Evolutionary conservation across 2,329 filamentous ascomycete genomes (phyloP).

Genomic region (Colletotrichum acutatum): DNA sequence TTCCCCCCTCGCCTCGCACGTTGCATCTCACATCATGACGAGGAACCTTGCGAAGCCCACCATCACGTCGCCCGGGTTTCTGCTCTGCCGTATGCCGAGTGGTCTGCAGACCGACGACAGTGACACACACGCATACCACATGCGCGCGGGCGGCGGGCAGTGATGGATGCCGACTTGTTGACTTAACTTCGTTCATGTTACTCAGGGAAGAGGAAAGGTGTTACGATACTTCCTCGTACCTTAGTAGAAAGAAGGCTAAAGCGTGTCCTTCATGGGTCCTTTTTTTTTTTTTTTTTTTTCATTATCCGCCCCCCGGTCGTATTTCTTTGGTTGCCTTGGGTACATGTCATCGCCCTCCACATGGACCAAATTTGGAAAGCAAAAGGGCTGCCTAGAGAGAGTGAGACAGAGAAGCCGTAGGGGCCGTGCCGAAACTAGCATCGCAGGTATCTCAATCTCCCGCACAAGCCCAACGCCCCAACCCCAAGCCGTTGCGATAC

Average conservation of each 20-base stretch:
- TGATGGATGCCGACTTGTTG: neutral
- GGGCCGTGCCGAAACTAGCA: constrained; percentile 28
- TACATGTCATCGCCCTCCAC: constrained; percentile 23
- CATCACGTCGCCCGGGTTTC: constrained; percentile 13
- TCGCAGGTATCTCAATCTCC: neutral
- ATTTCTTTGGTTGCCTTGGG: neutral
- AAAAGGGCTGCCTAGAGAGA: constrained; percentile 24
- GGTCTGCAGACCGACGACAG: constrained; percentile 13
- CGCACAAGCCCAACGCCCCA: neutral
- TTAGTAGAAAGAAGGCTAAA: constrained; percentile 9
- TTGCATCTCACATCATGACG: constrained; percentile 15
- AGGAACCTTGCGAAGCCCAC: constrained; percentile 1
- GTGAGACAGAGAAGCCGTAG: constrained; percentile 7
- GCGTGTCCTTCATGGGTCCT: constrained; percentile 10
- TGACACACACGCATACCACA: constrained; percentile 18
- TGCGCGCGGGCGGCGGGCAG: neutral
- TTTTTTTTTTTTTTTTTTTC: neutral
- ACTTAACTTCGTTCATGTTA: neutral
- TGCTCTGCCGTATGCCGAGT: constrained; percentile 10
- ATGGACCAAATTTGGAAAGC: constrained; percentile 20
- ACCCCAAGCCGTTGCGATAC: constrained; percentile 1
- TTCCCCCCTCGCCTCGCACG: neutral
- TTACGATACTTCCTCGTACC: neutral
- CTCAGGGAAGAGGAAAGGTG: neutral
- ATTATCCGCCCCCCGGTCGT: neutral